Evolutionary conservation across 1,284 basidiomycete species (phyloP).

Genomic region (Malassezia cuniculi): DNA sequence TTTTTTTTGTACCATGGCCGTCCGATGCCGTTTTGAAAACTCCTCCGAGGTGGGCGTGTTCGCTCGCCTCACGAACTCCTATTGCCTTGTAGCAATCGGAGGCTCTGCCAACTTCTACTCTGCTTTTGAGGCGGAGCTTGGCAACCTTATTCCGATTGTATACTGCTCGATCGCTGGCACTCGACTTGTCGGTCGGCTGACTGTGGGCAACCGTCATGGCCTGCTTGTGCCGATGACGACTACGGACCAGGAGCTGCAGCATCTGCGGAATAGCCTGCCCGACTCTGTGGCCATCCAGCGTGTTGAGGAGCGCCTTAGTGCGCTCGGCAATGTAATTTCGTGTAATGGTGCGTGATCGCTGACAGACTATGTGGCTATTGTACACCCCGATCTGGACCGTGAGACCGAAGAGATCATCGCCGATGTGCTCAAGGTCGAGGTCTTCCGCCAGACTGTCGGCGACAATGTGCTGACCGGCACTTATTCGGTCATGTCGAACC

Average conservation of each 20-base stretch:
- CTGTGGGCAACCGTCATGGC: slow-evolving; percentile 77
- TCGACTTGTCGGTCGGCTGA: slow-evolving; percentile 81
- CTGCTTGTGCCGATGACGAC: slow-evolving; percentile 89
- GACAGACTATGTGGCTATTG: slow-evolving; percentile 36
- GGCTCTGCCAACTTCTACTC: slow-evolving; percentile 98
- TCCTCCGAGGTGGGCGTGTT: slow-evolving; percentile 81
- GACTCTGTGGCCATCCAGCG: slow-evolving; percentile 83
- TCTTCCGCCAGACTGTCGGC: slow-evolving; percentile 88
- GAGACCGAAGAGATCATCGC: slow-evolving; percentile 99
- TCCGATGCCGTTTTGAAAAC: slow-evolving; percentile 65
- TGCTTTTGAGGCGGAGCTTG: slow-evolving; percentile 84
- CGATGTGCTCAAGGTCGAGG: slow-evolving; percentile 96
- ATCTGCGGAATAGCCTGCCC: slow-evolving; percentile 89
- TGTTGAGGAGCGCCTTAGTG: slow-evolving; percentile 88
- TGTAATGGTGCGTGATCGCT: slow-evolving; percentile 61
- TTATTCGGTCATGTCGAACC: slow-evolving; percentile 86
- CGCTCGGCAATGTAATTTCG: slow-evolving; percentile 93
- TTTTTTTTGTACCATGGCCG: slow-evolving; percentile 16
- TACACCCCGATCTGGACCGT: slow-evolving; percentile 76
- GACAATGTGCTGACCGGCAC: slow-evolving; percentile 92
- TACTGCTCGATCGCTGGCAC: slow-evolving; percentile 93
- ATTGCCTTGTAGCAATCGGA: slow-evolving; percentile 58
- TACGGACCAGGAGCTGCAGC: slow-evolving; percentile 95
- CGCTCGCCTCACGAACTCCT: slow-evolving; percentile 71
- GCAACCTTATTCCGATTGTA: slow-evolving; percentile 86